Base-by-base conservation (phyloP, 108 stramenopile species). In the Fistulifera solaris region DNA sequence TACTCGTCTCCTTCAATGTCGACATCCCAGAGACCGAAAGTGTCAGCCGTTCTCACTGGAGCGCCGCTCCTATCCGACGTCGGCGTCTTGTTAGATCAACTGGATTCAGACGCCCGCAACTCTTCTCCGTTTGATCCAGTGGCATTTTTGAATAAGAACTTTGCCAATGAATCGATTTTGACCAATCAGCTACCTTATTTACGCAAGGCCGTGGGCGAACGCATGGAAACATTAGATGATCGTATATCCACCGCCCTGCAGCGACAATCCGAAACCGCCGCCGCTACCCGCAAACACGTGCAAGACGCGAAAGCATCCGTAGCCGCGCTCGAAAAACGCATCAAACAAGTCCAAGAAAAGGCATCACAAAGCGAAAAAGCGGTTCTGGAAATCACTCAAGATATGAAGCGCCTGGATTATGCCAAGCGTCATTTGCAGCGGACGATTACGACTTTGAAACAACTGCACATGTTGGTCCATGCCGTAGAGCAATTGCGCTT, bases 401-500 rank as follows among this genome's bases (percentile, higher is more conserved):
- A 99, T 74, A 97, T 99, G 80, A 96, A 96, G 65, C 80, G 89
- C 17, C 73, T 99, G 19, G 98, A 99, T 73, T 80, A 72, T 58
- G 96, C 96, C 62, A 99, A 99, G 73, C 75, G 85, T 8, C 94
- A 99, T 63, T 80, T 98, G 63, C 92, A 94, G 46, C 68, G 76
- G 14, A 97, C 97, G 14, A 98, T 99, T 55, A 98, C 96, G 1
- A 90, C 96, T 0, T 62, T 99, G 26, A 97, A 98, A 56, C 65
- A 92, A n/a, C 67, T 99, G 62, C 98, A 99, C 72, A 98, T 99
- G 98, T 63, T 99, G 22, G 60, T 94, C 18, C 91, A 96, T 66
- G 96, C 96, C 15, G 93, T 97, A 18, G 87, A 90, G 48, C 91
- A 94, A 53, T 71, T 99, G 38, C 67, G 89, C n/a, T 48, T 63